Percentiles rank a stretch among this genome's conserved stretches.
Evolutionary conservation across 257 asterid genomes (phyloP).

Genomic region (Avicennia marina): DNA sequence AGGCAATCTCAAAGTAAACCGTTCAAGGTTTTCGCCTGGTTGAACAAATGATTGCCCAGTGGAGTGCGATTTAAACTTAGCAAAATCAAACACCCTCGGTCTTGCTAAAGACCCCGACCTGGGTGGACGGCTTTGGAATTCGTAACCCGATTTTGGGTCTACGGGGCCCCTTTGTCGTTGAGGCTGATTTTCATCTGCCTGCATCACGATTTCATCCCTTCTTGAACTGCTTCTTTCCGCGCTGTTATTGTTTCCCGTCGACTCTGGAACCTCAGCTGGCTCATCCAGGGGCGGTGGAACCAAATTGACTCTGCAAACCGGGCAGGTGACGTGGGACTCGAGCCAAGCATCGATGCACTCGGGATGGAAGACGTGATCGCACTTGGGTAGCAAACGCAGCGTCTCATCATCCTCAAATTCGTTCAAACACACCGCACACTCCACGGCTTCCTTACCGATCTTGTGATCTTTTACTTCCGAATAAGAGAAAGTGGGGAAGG

Average conservation of each 20-base stretch:
- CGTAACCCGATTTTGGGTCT: conserved; percentile 30
- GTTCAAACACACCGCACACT: conserved; percentile 62
- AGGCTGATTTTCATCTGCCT: conserved; percentile 18
- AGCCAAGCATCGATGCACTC: no score
- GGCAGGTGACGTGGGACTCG: no score
- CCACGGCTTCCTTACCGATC: conserved; percentile 52
- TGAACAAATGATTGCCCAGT: neutral
- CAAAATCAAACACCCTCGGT: conserved; percentile 18
- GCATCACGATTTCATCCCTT: conserved; percentile 27
- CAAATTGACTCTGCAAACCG: no score
- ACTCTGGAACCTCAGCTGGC: conserved; percentile 2
- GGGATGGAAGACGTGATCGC: no score
- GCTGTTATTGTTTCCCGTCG: neutral
- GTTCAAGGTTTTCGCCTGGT: conserved; percentile 40
- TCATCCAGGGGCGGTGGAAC: conserved; percentile 26
- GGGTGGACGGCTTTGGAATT: neutral
- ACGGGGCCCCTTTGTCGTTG: neutral
- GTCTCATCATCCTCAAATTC: no score
- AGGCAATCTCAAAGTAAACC: conserved; percentile 45
- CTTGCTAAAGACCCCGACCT: conserved; percentile 23
- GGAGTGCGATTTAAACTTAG: conserved; percentile 47
- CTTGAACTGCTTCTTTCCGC: neutral
- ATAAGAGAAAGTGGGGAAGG: conserved; percentile 48
- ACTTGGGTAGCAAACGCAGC: no score
- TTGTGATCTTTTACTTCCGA: conserved; percentile 56